A percentile compares a stretch with the other conserved stretches of the same genome.
These are phyloP conservation scores for Allomyces arbusculus DNA, from an alignment of 192 early-diverging fungal genomes.

Conservation along the genomic window DNA sequence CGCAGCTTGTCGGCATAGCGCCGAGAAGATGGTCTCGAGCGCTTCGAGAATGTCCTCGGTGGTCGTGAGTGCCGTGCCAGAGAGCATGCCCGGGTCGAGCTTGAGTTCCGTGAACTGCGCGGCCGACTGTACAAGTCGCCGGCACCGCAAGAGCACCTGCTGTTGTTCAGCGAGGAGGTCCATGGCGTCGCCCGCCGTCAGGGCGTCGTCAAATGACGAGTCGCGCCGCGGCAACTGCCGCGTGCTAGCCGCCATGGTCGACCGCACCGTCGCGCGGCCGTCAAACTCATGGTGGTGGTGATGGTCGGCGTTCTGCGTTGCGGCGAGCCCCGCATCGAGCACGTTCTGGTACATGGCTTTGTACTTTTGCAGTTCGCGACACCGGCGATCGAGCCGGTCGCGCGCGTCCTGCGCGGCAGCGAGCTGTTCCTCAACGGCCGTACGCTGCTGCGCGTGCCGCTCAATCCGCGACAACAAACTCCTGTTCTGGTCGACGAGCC, in stretches of 20 bases:
- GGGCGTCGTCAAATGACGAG: no score
- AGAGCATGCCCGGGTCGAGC: neutral
- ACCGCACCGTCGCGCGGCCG: no score
- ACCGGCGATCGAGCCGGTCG: neutral
- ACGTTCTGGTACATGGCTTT: neutral
- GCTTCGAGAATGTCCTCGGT: neutral
- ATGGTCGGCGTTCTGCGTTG: no score
- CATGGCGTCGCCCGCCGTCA: neutral
- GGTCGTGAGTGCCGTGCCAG: neutral
- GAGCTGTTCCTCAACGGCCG: neutral
- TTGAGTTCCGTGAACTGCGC: neutral
- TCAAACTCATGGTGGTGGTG: no score
- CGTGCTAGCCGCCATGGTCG: no score
- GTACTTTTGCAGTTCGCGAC: neutral
- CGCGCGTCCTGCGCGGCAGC: neutral
- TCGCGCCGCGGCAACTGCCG: no score
- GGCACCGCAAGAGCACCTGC: neutral
- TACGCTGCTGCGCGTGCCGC: neutral
- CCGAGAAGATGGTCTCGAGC: neutral
- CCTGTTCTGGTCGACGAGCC: neutral
- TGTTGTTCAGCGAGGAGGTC: neutral
- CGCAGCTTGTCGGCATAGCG: neutral
- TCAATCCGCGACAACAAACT: neutral
- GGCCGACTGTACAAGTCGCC: neutral
- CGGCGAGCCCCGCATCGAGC: neutral